phyloP scores from a whole-genome alignment of 495 filamentous ascomycete species.

The Daldinia decipiens region DNA sequence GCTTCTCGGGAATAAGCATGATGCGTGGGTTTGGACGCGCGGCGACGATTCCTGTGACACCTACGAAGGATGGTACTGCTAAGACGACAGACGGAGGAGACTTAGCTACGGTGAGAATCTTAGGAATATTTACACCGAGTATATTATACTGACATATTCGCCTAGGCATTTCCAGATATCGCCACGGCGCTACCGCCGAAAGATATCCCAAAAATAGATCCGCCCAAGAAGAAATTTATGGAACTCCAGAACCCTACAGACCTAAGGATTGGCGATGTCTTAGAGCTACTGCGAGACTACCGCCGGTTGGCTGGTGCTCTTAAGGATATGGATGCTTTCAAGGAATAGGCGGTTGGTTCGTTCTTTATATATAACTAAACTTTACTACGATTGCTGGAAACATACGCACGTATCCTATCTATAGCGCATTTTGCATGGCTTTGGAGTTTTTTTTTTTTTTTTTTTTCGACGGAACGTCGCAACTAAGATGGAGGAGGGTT shows the following conservation, averaged over 20 bases:
- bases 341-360: slow-evolving; percentile 39
- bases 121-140: not conserved
- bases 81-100: slow-evolving; percentile 58
- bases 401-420: slow-evolving; percentile 4
- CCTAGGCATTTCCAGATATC: slow-evolving; percentile 68
- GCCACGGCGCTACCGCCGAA: slow-evolving; percentile 61
- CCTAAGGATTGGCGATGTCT: slow-evolving; percentile 81
- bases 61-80: slow-evolving; percentile 42
- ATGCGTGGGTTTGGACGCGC: slow-evolving; percentile 79
- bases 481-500: not conserved
- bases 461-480: not conserved
- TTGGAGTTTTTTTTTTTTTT: slow-evolving; percentile 17
- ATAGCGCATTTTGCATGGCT: slow-evolving; percentile 33
- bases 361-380: not conserved
- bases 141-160: slow-evolving; percentile 16
- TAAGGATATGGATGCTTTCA: slow-evolving; percentile 68
- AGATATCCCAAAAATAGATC: slow-evolving; percentile 67
- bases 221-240: slow-evolving; percentile 83
- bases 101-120: slow-evolving; percentile 57
- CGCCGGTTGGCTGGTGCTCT: slow-evolving; percentile 78
- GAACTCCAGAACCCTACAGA: slow-evolving; percentile 80
- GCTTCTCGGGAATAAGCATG: slow-evolving; percentile 73
- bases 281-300: slow-evolving; percentile 87
- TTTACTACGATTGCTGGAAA: not conserved
- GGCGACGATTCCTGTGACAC: slow-evolving; percentile 46